Evolutionary conservation across 768 basidiomycete species (phyloP), one percentile per base, ranked within the genome.

Genomic region (Hygrophorus russula): DNA sequence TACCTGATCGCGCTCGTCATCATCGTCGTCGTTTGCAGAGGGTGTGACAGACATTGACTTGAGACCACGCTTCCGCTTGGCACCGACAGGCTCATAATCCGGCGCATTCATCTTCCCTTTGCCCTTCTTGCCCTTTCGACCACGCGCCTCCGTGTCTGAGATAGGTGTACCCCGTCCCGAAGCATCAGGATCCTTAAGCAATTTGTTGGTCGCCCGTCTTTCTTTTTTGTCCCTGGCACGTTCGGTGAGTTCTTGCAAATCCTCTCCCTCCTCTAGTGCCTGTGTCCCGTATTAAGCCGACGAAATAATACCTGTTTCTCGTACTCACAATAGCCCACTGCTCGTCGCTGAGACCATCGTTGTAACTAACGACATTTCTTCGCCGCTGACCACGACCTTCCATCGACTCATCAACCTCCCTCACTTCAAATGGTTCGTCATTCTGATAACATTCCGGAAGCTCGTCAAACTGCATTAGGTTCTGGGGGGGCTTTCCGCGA

Each of bases 261-360:
- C 86, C 57, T 87, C 83, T 18, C 84, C 85, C 7, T 87, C 84
- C 56, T 88, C 84, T 36, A 87, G 63, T 41, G 85, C 83, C 79
- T 81, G 46, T 39, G 42, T 37, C 41, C 30, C 9, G 41, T 18
- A 31, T 29, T n/a, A 20, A 19, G 29, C 36, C 9, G 18, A 39
- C 1, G 15, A 29, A 46, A 36, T 32, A 19, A 17, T 5, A 24
- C 24, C 8, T 44, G 49, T 41, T 42, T 11, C 14, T 38, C 47
- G 20, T 15, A 67, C 73, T 46, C 56, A 82, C 82, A 73, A 85
- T 73, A 27, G 89, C 78, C 84, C 90, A 96, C 51, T 92, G 82
- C 55, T 96, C 94, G 52, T 98, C 94, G 41, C 80, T 83, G 44
- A 98, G 70, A 12, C 92, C 92, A 56, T 97, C 94, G 46, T 84